phyloP scores from a whole-genome alignment of 106 monocot species.

The Allium fistulosum region DNA sequence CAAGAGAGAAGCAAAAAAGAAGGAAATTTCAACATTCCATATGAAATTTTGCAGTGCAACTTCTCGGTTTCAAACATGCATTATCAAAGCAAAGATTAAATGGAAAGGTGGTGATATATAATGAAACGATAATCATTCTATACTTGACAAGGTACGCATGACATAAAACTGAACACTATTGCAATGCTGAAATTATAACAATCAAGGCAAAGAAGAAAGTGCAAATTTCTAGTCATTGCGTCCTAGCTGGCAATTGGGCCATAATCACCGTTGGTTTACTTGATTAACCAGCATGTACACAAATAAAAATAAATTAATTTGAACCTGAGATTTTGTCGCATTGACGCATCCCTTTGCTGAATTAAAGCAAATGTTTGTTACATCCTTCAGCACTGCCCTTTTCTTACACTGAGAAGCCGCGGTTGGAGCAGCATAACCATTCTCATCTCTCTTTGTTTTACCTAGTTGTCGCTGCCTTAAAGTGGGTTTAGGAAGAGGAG shows the following conservation, averaged over 20 bases:
- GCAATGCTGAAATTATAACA: too few species aligned
- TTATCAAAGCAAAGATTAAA: background rate
- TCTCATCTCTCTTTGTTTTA: constrained; percentile 55
- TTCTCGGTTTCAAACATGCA: too few species aligned
- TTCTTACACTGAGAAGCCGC: constrained; percentile 31
- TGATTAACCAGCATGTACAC: background rate
- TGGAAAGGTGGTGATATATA: too few species aligned
- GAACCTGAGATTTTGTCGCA: constrained; percentile 41
- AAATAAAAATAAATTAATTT: background rate
- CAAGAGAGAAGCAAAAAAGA: background rate
- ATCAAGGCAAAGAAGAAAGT: too few species aligned
- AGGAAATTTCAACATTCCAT: background rate
- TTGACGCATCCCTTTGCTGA: constrained; percentile 10
- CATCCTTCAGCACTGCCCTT: constrained; percentile 40
- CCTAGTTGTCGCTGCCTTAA: constrained; percentile 14
- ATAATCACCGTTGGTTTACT: too few species aligned
- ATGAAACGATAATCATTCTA: too few species aligned
- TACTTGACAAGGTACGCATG: too few species aligned
- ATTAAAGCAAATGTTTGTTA: constrained; percentile 32
- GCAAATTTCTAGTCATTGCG: too few species aligned
- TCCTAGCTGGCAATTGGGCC: too few species aligned
- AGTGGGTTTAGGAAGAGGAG: constrained; percentile 8
- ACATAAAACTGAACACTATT: too few species aligned
- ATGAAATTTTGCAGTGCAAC: background rate
- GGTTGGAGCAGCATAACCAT: constrained; percentile 15